Percentiles rank a stretch among this genome's conserved stretches.
Conservation (phyloP, 441 rosid genomes). For the Metrosideros polymorpha region DNA sequence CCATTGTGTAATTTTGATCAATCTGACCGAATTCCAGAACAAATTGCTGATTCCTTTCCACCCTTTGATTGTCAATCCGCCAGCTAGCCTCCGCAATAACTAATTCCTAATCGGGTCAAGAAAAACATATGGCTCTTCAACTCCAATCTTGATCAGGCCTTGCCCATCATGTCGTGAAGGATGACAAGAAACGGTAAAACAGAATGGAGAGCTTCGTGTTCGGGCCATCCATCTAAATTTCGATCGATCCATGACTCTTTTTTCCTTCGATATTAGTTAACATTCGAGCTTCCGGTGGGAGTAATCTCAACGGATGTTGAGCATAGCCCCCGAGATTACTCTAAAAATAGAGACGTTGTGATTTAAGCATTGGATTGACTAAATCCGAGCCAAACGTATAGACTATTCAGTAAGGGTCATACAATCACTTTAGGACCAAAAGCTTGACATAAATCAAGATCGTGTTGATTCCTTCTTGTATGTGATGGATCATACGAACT, state of each 20-base stretch:
- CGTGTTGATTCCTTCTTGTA: no score
- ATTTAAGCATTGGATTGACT: accelerated
- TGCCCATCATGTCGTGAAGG: background rate
- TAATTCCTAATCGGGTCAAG: background rate
- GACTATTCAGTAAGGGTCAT: no score
- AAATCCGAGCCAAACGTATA: background rate
- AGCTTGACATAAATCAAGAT: no score
- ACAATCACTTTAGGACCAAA: no score
- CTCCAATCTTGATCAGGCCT: background rate
- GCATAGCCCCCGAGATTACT: background rate
- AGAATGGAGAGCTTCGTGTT: background rate
- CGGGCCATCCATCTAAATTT: background rate
- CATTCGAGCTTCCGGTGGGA: accelerated
- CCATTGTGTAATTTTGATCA: background rate
- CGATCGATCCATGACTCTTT: no score
- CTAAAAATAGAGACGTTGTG: accelerated
- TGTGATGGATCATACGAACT: no score
- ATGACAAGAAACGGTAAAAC: background rate
- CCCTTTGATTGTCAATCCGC: background rate
- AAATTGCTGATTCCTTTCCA: background rate
- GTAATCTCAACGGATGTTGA: background rate
- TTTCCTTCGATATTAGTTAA: no score
- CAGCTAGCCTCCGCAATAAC: background rate
- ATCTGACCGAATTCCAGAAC: background rate
- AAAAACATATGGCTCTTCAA: background rate